These are phyloP conservation scores for Sphagnum tenellum DNA, from an alignment of 225 moss, liverwort and hornwort species.

Conservation along the genomic window DNA sequence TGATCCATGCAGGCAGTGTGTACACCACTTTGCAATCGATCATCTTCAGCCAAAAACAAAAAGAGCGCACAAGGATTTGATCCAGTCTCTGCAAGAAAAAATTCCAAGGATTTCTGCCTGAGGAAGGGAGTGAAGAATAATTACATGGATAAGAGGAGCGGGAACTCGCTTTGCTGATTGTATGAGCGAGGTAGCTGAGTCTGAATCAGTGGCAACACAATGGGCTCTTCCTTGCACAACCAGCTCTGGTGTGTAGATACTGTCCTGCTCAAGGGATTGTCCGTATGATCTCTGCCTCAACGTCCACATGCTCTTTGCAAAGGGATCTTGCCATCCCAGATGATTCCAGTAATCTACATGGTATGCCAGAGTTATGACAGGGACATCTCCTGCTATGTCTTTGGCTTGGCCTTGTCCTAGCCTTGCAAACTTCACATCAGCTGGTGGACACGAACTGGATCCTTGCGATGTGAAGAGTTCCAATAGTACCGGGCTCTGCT, in stretches of 20 bases:
- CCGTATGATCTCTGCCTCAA: slow-evolving; percentile 82
- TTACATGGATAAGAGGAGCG: slow-evolving; percentile 69
- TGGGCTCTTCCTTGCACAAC: slow-evolving; percentile 81
- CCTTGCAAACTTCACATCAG: slow-evolving; percentile 72
- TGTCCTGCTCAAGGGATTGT: slow-evolving; percentile 66
- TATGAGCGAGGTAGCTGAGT: slow-evolving; percentile 32
- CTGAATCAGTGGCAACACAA: slow-evolving; percentile 42
- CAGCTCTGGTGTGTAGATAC: slow-evolving; percentile 85
- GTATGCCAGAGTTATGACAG: slow-evolving; percentile 66
- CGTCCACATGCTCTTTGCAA: slow-evolving; percentile 73
- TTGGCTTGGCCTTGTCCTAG: slow-evolving; percentile 72
- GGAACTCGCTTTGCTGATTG: slow-evolving; percentile 58
- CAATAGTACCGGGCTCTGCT: slow-evolving; percentile 61
- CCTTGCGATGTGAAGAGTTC: slow-evolving; percentile 93
- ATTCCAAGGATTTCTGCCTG: too few relatives aligned
- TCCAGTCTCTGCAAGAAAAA: too few relatives aligned
- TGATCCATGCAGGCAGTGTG: too few relatives aligned
- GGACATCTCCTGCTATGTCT: slow-evolving; percentile 36
- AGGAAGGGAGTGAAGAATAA: neutral
- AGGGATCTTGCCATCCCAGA: slow-evolving; percentile 97
- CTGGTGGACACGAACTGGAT: slow-evolving; percentile 86
- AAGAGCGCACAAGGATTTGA: too few relatives aligned
- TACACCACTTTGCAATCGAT: too few relatives aligned
- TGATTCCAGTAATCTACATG: slow-evolving; percentile 99
- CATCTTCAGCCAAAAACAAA: too few relatives aligned